Conservation (phyloP, 768 basidiomycete species). For the Daedaleopsis nitida region DNA sequence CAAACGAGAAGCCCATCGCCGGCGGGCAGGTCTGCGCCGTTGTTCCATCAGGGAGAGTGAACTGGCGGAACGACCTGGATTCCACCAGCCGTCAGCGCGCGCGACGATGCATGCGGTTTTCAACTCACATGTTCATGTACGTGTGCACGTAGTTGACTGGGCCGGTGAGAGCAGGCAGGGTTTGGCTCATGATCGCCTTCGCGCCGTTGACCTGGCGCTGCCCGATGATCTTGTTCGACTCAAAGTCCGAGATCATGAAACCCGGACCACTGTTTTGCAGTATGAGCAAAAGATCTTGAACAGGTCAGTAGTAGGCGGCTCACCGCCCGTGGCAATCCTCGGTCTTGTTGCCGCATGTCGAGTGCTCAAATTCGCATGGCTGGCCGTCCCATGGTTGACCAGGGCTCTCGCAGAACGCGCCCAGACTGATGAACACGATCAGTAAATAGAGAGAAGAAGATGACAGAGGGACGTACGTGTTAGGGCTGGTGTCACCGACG, state of each 20-base stretch:
- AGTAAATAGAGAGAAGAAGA: neutral
- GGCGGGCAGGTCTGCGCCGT: conserved; percentile 73
- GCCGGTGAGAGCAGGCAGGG: conserved; percentile 53
- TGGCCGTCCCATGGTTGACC: conserved; percentile 68
- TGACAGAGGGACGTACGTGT: conserved; percentile 53
- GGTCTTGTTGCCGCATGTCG: conserved; percentile 72
- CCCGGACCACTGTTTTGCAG: conserved; percentile 61
- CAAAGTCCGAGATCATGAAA: conserved; percentile 73
- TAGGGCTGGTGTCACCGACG: conserved; percentile 78
- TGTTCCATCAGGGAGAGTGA: conserved; percentile 67
- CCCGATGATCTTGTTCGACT: conserved; percentile 75
- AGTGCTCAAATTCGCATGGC: conserved; percentile 68
- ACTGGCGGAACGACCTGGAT: conserved; percentile 61
- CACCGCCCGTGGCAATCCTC: conserved; percentile 74
- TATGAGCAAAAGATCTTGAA: neutral
- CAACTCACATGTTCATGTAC: conserved; percentile 62
- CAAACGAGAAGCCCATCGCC: conserved; percentile 76
- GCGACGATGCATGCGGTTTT: conserved; percentile 20
- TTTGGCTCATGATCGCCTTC: conserved; percentile 56
- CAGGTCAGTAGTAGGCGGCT: conserved; percentile 19
- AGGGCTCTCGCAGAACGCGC: conserved; percentile 78
- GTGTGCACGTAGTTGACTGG: conserved; percentile 70
- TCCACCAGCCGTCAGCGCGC: neutral
- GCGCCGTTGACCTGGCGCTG: conserved; percentile 71
- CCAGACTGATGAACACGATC: conserved; percentile 43